These are phyloP conservation scores for Solanum clarkiae DNA, from an alignment of 257 asterid species.

Conservation along the genomic window DNA sequence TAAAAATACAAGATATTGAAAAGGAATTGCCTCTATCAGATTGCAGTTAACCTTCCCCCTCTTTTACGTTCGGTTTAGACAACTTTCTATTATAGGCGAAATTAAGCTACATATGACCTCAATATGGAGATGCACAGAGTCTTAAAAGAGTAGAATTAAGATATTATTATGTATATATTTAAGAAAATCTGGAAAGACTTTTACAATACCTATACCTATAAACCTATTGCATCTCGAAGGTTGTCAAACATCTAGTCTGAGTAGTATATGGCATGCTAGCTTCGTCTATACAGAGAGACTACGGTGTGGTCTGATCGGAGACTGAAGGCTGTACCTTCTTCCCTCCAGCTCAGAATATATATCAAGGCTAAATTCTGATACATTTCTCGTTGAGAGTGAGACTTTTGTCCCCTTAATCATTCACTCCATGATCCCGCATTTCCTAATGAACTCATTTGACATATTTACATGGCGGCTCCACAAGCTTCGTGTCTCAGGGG, in stretches of 20 bases:
- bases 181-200: not conserved
- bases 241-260: slow-evolving; percentile 11
- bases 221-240: slow-evolving; percentile 1
- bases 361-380: slow-evolving; percentile 14
- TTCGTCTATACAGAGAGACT: slow-evolving; percentile 18
- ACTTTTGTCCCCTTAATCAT: not conserved
- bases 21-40: not conserved
- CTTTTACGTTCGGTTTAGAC: not conserved
- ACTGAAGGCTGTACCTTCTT: slow-evolving; percentile 88
- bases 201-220: not conserved
- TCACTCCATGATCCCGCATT: slow-evolving; percentile 47
- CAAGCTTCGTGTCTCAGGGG: slow-evolving; percentile 39
- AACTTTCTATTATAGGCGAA: not conserved
- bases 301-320: slow-evolving; percentile 33
- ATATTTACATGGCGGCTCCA: slow-evolving; percentile 65
- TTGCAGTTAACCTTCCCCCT: not conserved
- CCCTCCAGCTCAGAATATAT: slow-evolving; percentile 53
- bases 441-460: slow-evolving; percentile 39
- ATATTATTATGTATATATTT: not conserved
- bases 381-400: slow-evolving; percentile 4
- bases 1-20: not conserved
- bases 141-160: not conserved
- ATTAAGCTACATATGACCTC: not conserved
- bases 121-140: not conserved
- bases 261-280: slow-evolving; percentile 12